These are phyloP conservation scores for Simmondsia chinensis DNA, from an alignment of 148 eudicot genomes.

Conservation along the genomic window DNA sequence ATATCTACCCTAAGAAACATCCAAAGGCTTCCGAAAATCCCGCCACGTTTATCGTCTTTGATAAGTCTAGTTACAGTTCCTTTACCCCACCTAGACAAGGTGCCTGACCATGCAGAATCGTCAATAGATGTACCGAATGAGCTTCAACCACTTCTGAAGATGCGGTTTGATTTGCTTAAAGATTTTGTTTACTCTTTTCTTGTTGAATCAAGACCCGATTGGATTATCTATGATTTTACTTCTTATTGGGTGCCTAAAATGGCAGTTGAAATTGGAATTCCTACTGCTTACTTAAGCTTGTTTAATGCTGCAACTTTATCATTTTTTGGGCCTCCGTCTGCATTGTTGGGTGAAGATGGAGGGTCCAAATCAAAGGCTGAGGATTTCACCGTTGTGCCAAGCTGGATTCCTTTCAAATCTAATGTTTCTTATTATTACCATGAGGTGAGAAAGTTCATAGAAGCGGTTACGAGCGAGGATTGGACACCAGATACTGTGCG, in stretches of 20 bases:
- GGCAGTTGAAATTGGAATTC: constrained; percentile 24
- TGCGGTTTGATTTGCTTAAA: no score
- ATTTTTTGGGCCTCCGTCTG: constrained; percentile 39
- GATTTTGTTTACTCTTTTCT: no score
- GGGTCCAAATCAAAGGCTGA: constrained; percentile 16
- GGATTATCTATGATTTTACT: no score
- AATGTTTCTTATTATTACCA: constrained; percentile 29
- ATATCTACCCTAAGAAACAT: constrained; percentile 63
- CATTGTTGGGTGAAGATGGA: constrained; percentile 7
- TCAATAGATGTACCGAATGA: constrained; percentile 55
- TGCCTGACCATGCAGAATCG: constrained; percentile 46
- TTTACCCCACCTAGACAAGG: constrained; percentile 23
- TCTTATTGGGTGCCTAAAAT: constrained; percentile 50
- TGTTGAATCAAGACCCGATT: no score
- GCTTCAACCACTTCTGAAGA: constrained; percentile 35
- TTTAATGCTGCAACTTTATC: constrained; percentile 51
- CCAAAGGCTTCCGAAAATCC: constrained; percentile 34
- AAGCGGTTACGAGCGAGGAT: constrained; percentile 24
- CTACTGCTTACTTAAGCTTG: constrained; percentile 32
- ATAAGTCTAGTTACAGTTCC: constrained; percentile 26
- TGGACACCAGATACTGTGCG: constrained; percentile 37
- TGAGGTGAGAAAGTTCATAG: constrained; percentile 35
- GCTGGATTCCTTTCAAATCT: constrained; percentile 39
- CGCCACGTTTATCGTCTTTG: constrained; percentile 17
- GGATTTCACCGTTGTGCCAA: constrained; percentile 31